Evolutionary conservation across 176 grass and related monocot genomes (phyloP).

Genomic region (Aegilops speltoides): DNA sequence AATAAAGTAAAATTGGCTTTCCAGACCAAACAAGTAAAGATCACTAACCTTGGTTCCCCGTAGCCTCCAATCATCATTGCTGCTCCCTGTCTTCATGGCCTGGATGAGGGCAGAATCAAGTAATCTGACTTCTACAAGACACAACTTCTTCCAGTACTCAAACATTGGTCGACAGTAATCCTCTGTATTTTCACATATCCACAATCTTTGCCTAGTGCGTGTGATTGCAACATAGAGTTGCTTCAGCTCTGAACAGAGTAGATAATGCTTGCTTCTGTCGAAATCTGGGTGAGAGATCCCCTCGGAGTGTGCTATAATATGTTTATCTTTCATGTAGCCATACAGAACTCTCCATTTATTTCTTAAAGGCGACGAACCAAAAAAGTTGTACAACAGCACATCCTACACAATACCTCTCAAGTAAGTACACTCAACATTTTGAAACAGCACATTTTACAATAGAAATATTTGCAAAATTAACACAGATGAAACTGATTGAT

Average conservation of each 20-base stretch:
- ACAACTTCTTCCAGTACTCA: conserved; percentile 84
- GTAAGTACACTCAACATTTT: background rate
- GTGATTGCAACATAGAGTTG: conserved; percentile 93
- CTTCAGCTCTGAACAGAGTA: conserved; percentile 92
- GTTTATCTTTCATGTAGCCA: conserved; percentile 59
- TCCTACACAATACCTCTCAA: conserved; percentile 51
- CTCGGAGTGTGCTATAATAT: conserved; percentile 37
- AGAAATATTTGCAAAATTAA: background rate
- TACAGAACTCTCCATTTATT: conserved; percentile 90
- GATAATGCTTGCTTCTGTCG: conserved; percentile 52
- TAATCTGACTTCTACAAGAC: conserved; percentile 66
- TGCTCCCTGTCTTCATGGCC: conserved; percentile 66
- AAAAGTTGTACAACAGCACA: conserved; percentile 86
- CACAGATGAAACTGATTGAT: background rate
- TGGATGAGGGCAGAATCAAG: conserved; percentile 62
- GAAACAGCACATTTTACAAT: background rate
- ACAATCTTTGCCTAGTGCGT: conserved; percentile 72
- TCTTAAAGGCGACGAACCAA: conserved; percentile 60
- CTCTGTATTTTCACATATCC: conserved; percentile 80
- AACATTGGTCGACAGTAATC: conserved; percentile 72
- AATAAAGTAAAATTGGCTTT: background rate
- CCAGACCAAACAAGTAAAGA: conserved; percentile 2
- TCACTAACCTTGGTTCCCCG: conserved; percentile 66
- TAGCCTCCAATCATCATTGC: conserved; percentile 64
- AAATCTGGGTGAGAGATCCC: conserved; percentile 47